Evolutionary conservation across 768 basidiomycete species (phyloP), one percentile per base, ranked within the genome.

Genomic region (Cystofilobasidium macerans): DNA sequence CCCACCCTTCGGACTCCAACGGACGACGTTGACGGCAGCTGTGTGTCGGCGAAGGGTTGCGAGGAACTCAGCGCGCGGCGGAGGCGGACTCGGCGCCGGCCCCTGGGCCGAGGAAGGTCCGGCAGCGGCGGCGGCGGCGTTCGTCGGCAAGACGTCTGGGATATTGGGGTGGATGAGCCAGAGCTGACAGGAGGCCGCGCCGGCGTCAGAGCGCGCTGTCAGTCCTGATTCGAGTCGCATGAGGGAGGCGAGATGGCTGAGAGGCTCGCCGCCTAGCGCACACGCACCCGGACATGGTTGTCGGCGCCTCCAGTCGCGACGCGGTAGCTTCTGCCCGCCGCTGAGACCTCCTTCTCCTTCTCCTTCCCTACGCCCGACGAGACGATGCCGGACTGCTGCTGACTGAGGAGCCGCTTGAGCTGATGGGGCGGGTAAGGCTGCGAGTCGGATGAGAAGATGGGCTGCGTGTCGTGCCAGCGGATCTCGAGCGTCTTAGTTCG

Each of bases 101-200:
- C 32, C 35, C 13, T 54, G 20, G 74, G 71, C 40, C 72, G 70
- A 8, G 65, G 72, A 30, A n/a, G n/a, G n/a, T n/a, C n/a, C n/a
- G n/a, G n/a, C n/a, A n/a, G n/a, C n/a, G n/a, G n/a, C n/a, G 61
- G 47, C 36, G 30, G 30, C 60, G 0, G 33, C 38, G 1, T 69
- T 66, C 45, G 71, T 69, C 0, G 71, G 61, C 20, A 81, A 81
- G 3, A 83, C 79, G 26, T 89, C 85, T 20, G 86, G 77, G 62
- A 95, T 87, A 75, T 94, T 87, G 13, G 93, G 93, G 75, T 93
- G 83, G 32, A 95, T 88, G 84, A 88, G 86, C 94, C 93, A 95
- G 70, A 97, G 75, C 91, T 93, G 64, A 32, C 16, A 36, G 40
- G n/a, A 32, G 64, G n/a, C n/a, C n/a, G n/a, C n/a, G n/a, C n/a